A percentile compares a stretch with the other conserved stretches of the same genome.
Evolutionary conservation across 2,329 filamentous ascomycete species (phyloP).

Genomic region (Penicillium sp.): DNA sequence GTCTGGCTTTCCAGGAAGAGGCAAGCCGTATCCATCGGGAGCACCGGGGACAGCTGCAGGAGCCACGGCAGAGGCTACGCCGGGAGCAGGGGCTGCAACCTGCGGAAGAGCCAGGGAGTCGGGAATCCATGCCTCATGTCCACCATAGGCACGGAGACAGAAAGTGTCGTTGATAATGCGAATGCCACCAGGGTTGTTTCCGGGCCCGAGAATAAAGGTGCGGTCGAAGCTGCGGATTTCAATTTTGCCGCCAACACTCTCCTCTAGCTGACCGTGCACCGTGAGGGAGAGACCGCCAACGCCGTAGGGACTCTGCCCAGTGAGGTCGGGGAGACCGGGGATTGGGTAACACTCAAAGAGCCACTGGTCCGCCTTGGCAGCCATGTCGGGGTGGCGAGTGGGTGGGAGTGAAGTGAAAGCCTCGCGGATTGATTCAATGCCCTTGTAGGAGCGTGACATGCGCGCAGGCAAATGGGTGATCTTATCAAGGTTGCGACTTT

Average conservation of each 20-base stretch:
- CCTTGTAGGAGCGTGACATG: constrained; percentile 67
- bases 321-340: constrained; percentile 70
- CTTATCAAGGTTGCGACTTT: constrained; percentile 75
- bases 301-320: constrained; percentile 62
- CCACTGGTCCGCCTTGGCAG: constrained; percentile 69
- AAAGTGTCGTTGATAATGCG: constrained; percentile 81
- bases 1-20: constrained; percentile 47
- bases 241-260: constrained; percentile 62
- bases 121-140: constrained; percentile 53
- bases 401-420: constrained; percentile 70
- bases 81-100: constrained; percentile 35
- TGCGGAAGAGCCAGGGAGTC: constrained; percentile 37
- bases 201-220: constrained; percentile 77
- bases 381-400: constrained; percentile 74
- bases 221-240: constrained; percentile 77
- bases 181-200: constrained; percentile 64
- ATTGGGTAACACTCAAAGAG: constrained; percentile 79
- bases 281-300: constrained; percentile 78
- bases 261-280: constrained; percentile 83
- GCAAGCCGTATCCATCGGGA: constrained; percentile 42
- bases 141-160: constrained; percentile 68
- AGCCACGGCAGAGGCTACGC: constrained; percentile 9
- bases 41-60: constrained; percentile 17
- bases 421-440: constrained; percentile 65
- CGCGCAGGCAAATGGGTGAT: constrained; percentile 64